Evolutionary conservation across 176 grass and related monocot species (phyloP).

Genomic region (Juncus inflexus): DNA sequence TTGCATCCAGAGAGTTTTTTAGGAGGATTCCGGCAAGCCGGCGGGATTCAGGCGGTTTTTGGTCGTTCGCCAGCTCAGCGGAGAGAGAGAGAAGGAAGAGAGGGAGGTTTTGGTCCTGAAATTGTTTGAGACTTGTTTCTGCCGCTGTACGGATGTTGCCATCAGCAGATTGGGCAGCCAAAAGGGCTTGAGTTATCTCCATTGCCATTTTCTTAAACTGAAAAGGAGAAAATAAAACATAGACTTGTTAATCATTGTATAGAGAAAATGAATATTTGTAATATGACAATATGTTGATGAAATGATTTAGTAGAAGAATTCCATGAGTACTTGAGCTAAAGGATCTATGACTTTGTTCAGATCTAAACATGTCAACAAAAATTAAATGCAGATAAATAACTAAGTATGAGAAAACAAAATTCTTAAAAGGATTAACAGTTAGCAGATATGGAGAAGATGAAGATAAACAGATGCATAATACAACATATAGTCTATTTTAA

Average conservation of each 20-base stretch:
- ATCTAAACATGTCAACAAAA: no score
- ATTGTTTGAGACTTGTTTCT: conserved; percentile 51
- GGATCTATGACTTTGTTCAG: no score
- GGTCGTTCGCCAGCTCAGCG: conserved; percentile 46
- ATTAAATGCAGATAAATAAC: no score
- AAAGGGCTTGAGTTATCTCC: conserved; percentile 46
- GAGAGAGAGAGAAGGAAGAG: conserved; percentile 43
- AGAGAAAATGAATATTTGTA: background rate
- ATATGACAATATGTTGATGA: no score
- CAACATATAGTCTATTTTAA: background rate
- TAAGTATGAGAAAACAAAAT: no score
- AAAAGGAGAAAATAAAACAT: background rate
- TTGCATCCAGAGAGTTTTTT: conserved; percentile 64
- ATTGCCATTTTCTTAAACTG: conserved; percentile 35
- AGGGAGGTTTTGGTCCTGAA: conserved; percentile 53
- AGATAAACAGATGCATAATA: background rate
- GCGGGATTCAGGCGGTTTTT: conserved; percentile 63
- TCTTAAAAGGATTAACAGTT: no score
- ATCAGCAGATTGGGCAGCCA: conserved; percentile 49
- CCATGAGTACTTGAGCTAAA: no score
- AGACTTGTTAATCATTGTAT: background rate
- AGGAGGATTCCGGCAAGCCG: conserved; percentile 59
- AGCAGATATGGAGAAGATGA: no score
- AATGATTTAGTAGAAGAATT: no score
- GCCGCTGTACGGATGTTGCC: conserved; percentile 33